Base-by-base conservation (phyloP, 2,329 filamentous ascomycete genomes). In the Aspergillus thermomutatus region DNA sequence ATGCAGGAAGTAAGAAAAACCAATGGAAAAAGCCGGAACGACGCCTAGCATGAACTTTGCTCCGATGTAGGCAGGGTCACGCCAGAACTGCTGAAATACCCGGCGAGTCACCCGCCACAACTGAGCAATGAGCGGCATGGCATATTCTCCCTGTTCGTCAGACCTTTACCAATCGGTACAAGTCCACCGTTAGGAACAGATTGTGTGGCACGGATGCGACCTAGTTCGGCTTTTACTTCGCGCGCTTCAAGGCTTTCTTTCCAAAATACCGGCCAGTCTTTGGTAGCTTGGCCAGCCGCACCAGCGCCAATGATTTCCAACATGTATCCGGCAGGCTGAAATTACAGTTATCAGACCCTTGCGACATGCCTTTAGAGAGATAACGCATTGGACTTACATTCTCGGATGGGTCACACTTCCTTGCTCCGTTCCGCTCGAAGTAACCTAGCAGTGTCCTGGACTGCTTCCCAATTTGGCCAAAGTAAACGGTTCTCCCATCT, bases 1-100 rank as follows among this genome's bases (percentile, higher is more conserved):
- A 1, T 89, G 87, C 23, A 85, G 82, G 81, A 85, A 91, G 77
- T 94, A 92, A 58, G 88, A 87, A 74, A 92, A 91, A 43, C 90
- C 91, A 67, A 95, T 90, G 72, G 92, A 94, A 11, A 94, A 80
- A 3, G 87, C 80, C 61, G 81, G 80, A 14, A 86, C 73, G 23
- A 82, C 76, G 69, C 87, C 90, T 14, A 95, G 85, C 3, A 82
- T 78, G 0, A 81, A 71, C 79, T 96, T 96, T 66, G 89, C 87
- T 78, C 92, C 95, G 73, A 96, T 92, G 78, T 96, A 96, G 7
- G 28, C 28, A 31, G 28, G 28, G 3, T 31, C 28, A 31, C 28
- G 28, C 28, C 28, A 31, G 28, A 11, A 31, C 28, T 31, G 28
- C 28, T 93, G 85, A 78, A 93, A 93, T 28, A 92, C 88, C 67